A percentile compares a stretch with the other conserved stretches of the same genome.
These are phyloP conservation scores for Salix dunnii DNA, from an alignment of 345 rosid species.

Conservation along the genomic window DNA sequence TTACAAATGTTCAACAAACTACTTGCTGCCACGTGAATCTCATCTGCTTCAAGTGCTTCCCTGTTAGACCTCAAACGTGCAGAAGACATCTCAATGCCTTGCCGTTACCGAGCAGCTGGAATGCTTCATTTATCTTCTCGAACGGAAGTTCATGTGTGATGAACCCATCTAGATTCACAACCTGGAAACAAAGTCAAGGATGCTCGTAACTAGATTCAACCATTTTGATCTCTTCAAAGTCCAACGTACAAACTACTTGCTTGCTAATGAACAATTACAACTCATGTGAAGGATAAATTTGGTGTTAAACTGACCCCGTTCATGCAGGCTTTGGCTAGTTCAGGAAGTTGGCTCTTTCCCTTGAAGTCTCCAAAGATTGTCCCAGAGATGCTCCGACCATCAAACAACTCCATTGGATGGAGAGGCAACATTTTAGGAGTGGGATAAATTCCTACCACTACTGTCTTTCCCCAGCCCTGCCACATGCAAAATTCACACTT, in stretches of 20 bases:
- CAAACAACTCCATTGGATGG: conserved; percentile 49
- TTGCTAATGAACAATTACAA: background rate
- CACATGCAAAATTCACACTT: background rate
- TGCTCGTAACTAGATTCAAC: background rate
- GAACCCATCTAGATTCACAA: conserved; percentile 26
- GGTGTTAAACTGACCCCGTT: conserved; percentile 10
- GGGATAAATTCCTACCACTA: conserved; percentile 22
- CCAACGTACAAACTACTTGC: background rate
- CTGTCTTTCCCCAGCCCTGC: conserved; percentile 27
- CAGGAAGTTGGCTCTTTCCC: conserved; percentile 33
- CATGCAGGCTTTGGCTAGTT: conserved; percentile 30
- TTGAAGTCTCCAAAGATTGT: conserved; percentile 28
- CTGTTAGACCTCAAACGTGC: conserved; percentile 10
- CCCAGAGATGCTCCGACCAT: conserved; percentile 25
- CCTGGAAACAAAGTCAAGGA: conserved; percentile 15
- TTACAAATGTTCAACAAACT: background rate
- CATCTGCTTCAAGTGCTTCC: background rate
- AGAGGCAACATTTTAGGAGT: conserved; percentile 11
- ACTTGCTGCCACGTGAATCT: background rate
- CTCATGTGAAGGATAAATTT: background rate
- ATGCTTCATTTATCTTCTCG: conserved; percentile 36
- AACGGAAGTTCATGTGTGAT: conserved; percentile 37
- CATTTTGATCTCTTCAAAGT: background rate
- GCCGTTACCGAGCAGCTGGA: conserved; percentile 31
- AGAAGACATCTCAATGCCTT: conserved; percentile 41